These are phyloP conservation scores for Xylaria grammica DNA, from an alignment of 495 filamentous ascomycete species.

Conservation along the genomic window DNA sequence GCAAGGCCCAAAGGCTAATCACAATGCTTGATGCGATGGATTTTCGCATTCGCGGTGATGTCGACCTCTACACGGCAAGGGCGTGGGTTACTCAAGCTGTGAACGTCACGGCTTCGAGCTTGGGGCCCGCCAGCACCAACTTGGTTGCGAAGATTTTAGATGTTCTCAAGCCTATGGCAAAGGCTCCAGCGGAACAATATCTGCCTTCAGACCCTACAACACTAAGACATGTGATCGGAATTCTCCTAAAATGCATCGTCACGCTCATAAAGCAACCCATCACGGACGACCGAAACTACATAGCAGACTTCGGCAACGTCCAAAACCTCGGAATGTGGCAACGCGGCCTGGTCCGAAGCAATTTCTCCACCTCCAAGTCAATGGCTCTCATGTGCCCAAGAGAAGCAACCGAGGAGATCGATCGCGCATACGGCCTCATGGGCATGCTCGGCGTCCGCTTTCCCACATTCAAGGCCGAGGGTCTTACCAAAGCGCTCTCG, in stretches of 20 bases:
- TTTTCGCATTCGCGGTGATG: constrained; percentile 36
- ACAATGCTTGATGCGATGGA: constrained; percentile 37
- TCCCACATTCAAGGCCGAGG: constrained; percentile 44
- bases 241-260: constrained; percentile 37
- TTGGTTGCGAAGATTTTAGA: constrained; percentile 8
- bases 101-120: constrained; percentile 34
- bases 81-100: constrained; percentile 39
- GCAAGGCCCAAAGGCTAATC: constrained; percentile 36
- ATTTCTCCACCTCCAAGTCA: constrained; percentile 39
- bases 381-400: constrained; percentile 39
- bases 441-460: constrained; percentile 46
- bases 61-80: constrained; percentile 38
- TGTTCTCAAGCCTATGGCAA: constrained; percentile 17
- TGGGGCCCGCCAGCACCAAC: not conserved
- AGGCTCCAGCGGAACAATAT: not conserved
- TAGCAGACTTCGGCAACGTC: constrained; percentile 44
- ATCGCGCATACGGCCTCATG: constrained; percentile 46
- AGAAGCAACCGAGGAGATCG: constrained; percentile 38
- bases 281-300: constrained; percentile 36
- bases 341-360: constrained; percentile 31
- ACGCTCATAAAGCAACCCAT: constrained; percentile 34
- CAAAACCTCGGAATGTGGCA: constrained; percentile 35
- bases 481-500: constrained; percentile 42
- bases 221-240: constrained; percentile 35
- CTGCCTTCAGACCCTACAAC: not conserved